phyloP scores from a whole-genome alignment of 768 basidiomycete species.

The Rossbeevera mucosa region DNA sequence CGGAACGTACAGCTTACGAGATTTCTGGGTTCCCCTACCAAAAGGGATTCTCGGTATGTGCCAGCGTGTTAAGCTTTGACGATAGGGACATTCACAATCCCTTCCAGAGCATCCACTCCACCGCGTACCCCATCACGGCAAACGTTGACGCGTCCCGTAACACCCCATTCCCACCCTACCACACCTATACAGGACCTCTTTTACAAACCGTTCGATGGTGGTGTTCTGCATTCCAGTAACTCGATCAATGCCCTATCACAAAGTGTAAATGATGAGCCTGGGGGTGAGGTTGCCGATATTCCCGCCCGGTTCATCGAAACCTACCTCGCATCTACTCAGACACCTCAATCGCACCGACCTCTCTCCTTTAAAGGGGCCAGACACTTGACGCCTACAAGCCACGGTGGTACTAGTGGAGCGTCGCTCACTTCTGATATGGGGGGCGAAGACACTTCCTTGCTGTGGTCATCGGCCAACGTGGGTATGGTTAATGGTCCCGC shows the following conservation, averaged over 20 bases:
- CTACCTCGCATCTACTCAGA: constrained; percentile 43
- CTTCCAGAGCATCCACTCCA: constrained; percentile 16
- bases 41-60: constrained; percentile 16
- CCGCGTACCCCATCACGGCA: constrained; percentile 15
- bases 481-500: constrained; percentile 67
- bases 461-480: constrained; percentile 32
- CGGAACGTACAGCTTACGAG: constrained; percentile 1
- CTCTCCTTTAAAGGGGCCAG: constrained; percentile 67
- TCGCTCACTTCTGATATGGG: constrained; percentile 10
- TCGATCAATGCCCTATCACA: background rate
- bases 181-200: constrained; percentile 6
- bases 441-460: constrained; percentile 11
- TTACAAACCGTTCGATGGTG: background rate
- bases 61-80: background rate
- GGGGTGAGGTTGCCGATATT: constrained; percentile 59
- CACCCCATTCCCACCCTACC: constrained; percentile 12
- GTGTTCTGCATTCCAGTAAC: background rate
- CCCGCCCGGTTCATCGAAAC: constrained; percentile 50
- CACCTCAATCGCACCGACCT: constrained; percentile 60
- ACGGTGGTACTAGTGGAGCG: constrained; percentile 18
- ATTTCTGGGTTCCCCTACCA: constrained; percentile 3
- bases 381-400: constrained; percentile 37
- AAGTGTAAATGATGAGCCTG: constrained; percentile 27
- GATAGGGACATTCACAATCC: background rate
- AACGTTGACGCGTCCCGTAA: constrained; percentile 11